phyloP scores from a whole-genome alignment of 352 stramenopile genomes.

The Aphanomyces stellatus region DNA sequence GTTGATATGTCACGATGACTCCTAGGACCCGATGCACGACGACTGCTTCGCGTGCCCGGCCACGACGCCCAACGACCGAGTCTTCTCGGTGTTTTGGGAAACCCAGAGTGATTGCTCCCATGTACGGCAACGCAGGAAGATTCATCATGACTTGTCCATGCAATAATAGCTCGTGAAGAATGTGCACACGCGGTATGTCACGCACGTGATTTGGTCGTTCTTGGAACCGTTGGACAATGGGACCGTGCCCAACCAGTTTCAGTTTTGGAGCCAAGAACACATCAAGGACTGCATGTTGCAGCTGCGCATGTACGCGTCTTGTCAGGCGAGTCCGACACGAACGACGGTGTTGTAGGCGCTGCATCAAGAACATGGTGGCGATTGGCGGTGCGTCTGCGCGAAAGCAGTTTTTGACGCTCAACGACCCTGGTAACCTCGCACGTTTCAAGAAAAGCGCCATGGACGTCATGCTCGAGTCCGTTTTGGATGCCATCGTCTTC shows the following conservation, averaged over 20 bases:
- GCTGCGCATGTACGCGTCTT: conserved; percentile 4
- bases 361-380: conserved; percentile 2
- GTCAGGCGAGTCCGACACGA: background rate
- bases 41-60: background rate
- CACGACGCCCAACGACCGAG: background rate
- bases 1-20: background rate
- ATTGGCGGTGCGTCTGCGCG: background rate
- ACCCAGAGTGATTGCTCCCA: background rate
- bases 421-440: background rate
- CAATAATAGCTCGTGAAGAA: background rate
- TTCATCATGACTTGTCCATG: background rate
- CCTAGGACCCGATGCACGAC: conserved; percentile 6
- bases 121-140: background rate
- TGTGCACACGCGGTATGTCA: background rate
- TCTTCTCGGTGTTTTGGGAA: conserved; percentile 7
- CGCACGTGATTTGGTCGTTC: conserved; percentile 1
- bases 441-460: background rate
- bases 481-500: no score
- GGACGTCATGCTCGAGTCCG: no score
- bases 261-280: background rate
- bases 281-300: background rate
- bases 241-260: background rate
- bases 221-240: background rate
- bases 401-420: background rate
- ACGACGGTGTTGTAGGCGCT: background rate